Evolutionary conservation across 805 yeast species (phyloP).

Genomic region (Starmera amethionina): DNA sequence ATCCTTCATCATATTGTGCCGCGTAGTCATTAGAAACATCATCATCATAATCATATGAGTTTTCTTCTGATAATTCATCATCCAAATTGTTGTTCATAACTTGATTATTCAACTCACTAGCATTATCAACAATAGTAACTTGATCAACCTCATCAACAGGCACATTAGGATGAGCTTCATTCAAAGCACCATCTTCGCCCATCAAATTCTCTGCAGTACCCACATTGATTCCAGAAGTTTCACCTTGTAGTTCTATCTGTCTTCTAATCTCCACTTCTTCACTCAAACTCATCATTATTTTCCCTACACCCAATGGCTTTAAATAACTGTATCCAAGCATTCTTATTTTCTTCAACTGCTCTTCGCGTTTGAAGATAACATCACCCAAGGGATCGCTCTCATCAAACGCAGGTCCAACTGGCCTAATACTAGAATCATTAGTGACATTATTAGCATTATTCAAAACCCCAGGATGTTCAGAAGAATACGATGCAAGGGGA

Average conservation of each 20-base stretch:
- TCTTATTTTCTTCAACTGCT: conserved; percentile 23
- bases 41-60: conserved; percentile 26
- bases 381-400: not conserved
- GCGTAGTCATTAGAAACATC: conserved; percentile 13
- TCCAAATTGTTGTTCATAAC: conserved; percentile 28
- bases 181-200: conserved; percentile 18
- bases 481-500: conserved; percentile 44
- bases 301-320: conserved; percentile 50
- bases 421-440: not conserved
- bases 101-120: conserved; percentile 7
- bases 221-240: conserved; percentile 12
- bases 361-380: conserved; percentile 1
- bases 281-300: conserved; percentile 35
- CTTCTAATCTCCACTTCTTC: conserved; percentile 20
- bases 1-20: conserved; percentile 15
- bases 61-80: conserved; percentile 32
- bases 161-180: conserved; percentile 2
- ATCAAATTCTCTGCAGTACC: conserved; percentile 20
- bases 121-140: not conserved
- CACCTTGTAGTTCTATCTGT: conserved; percentile 13
- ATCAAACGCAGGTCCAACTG: not conserved
- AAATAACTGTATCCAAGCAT: conserved; percentile 38
- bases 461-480: conserved; percentile 31
- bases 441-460: conserved; percentile 1
- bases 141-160: not conserved